Conservation (phyloP, 1,284 basidiomycete species). For the Marasmius sp. region DNA sequence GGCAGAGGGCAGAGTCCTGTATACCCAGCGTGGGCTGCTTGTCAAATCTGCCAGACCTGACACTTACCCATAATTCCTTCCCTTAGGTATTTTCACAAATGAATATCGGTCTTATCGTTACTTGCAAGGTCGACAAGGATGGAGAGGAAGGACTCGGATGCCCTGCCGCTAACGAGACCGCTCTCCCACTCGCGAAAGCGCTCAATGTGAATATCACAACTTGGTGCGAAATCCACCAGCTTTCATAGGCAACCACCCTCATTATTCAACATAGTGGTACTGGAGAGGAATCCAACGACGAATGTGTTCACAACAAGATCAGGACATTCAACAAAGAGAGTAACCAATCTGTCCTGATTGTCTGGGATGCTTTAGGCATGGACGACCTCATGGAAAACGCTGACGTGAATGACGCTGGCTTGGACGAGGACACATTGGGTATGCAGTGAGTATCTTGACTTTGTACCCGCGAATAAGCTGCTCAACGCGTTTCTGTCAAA, state of each 20-base stretch:
- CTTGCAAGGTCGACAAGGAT: constrained; percentile 23
- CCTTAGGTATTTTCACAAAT: constrained; percentile 19
- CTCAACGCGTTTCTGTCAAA: background rate
- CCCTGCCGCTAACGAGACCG: constrained; percentile 7
- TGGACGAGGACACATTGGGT: constrained; percentile 6
- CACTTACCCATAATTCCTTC: background rate
- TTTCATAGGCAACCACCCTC: background rate
- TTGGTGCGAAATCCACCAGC: constrained; percentile 1
- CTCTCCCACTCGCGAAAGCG: constrained; percentile 4
- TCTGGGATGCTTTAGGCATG: constrained; percentile 1
- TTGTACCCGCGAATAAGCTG: background rate
- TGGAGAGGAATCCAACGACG: constrained; percentile 11
- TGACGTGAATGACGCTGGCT: background rate
- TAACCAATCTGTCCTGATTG: constrained; percentile 4
- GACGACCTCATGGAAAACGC: background rate
- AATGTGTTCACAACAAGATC: constrained; percentile 6
- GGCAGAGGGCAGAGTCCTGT: constrained; percentile 19
- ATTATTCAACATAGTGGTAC: constrained; percentile 2
- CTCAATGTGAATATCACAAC: constrained; percentile 7
- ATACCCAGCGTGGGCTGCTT: constrained; percentile 20
- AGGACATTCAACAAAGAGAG: constrained; percentile 7
- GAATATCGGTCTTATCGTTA: constrained; percentile 25
- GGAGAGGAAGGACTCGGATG: constrained; percentile 9
- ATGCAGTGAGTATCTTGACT: constrained; percentile 1
- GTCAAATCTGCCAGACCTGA: background rate